Evolutionary conservation across 345 rosid species (phyloP).

Genomic region (Arabidopsis arenosa): DNA sequence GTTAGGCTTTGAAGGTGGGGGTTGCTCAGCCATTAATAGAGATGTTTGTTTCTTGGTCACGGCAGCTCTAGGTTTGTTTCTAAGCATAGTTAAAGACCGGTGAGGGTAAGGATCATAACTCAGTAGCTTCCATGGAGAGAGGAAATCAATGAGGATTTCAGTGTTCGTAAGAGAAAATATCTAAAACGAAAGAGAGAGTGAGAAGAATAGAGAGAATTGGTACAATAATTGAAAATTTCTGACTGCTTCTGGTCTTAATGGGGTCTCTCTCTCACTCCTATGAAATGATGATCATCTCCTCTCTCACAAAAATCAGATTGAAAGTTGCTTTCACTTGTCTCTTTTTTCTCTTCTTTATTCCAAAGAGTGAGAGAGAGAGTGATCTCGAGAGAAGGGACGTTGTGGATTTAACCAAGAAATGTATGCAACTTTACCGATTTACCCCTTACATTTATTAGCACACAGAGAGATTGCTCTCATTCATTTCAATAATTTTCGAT

Average conservation of each 20-base stretch:
- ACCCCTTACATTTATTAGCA: background rate
- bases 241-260: slow-evolving; percentile 33
- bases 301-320: slow-evolving; percentile 26
- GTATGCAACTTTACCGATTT: background rate
- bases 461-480: no score
- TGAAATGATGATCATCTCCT: slow-evolving; percentile 12
- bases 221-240: slow-evolving; percentile 31
- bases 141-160: background rate
- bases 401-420: slow-evolving; percentile 28
- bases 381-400: slow-evolving; percentile 32
- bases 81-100: slow-evolving; percentile 49
- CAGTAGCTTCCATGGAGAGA: slow-evolving; percentile 45
- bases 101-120: slow-evolving; percentile 41
- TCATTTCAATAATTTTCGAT: background rate
- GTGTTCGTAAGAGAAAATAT: background rate
- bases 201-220: slow-evolving; percentile 27
- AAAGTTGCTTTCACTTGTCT: slow-evolving; percentile 36
- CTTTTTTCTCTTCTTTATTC: slow-evolving; percentile 2
- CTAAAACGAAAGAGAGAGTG: background rate
- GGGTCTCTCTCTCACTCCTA: slow-evolving; percentile 20
- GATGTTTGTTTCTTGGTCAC: slow-evolving; percentile 58
- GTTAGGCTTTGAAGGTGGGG: slow-evolving; percentile 45
- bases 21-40: slow-evolving; percentile 62
- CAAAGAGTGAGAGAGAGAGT: background rate
- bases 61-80: slow-evolving; percentile 54